Conservation (phyloP, 352 stramenopile species). For the Globisporangium takayamanum region DNA sequence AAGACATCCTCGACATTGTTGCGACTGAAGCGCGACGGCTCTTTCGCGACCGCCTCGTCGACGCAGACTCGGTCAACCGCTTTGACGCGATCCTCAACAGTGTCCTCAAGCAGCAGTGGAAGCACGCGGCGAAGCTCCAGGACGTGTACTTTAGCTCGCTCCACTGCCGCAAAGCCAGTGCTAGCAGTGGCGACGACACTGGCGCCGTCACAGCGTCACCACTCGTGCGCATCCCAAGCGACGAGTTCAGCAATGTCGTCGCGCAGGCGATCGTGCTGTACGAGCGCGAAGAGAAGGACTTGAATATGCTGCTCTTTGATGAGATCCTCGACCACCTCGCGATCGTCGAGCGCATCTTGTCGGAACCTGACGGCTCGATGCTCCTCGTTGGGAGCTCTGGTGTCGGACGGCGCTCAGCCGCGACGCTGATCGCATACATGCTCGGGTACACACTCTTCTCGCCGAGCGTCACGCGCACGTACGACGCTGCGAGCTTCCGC, state of each 20-base stretch:
- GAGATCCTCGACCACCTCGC: conserved; percentile 91
- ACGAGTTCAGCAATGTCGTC: conserved; percentile 85
- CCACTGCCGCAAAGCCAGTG: conserved; percentile 30
- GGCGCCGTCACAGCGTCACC: conserved; percentile 20
- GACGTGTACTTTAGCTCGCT: conserved; percentile 87
- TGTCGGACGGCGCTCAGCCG: conserved; percentile 82
- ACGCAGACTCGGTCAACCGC: conserved; percentile 56
- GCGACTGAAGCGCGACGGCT: conserved; percentile 85
- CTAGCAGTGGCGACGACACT: conserved; percentile 9
- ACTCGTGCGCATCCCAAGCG: conserved; percentile 51
- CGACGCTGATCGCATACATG: conserved; percentile 85
- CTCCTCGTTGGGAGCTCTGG: conserved; percentile 87
- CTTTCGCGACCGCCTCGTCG: conserved; percentile 90
- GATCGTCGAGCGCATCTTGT: conserved; percentile 87
- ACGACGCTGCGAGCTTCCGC: conserved; percentile 68
- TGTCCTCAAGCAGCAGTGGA: conserved; percentile 84
- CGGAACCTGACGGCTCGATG: conserved; percentile 79
- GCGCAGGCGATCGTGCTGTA: conserved; percentile 90
- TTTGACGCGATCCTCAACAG: conserved; percentile 85
- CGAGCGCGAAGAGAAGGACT: conserved; percentile 91
- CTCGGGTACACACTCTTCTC: conserved; percentile 85
- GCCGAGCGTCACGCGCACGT: conserved; percentile 70
- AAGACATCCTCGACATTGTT: conserved; percentile 89
- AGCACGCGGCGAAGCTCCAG: conserved; percentile 66
- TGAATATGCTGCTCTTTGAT: conserved; percentile 91